Evolutionary conservation across 2,329 filamentous ascomycete species (phyloP).

Genomic region (Colletotrichum sublineola): DNA sequence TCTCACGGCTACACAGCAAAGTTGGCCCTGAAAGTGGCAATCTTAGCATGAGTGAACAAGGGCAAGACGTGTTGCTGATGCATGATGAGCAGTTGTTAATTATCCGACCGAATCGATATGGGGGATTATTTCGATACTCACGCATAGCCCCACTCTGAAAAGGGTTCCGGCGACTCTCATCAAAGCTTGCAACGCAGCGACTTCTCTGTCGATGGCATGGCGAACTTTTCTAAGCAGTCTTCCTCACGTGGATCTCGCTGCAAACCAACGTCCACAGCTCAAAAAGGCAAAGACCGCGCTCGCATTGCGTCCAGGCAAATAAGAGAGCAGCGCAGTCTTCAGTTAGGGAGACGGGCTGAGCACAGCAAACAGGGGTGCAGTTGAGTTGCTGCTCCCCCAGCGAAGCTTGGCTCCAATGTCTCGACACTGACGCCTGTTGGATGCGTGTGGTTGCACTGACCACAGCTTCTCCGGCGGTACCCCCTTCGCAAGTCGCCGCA

Average conservation of each 20-base stretch:
- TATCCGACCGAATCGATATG: not conserved
- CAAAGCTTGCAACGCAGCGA: not conserved
- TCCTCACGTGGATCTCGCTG: not conserved
- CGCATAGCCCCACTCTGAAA: not conserved
- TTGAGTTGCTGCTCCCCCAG: no score
- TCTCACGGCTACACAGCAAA: not conserved
- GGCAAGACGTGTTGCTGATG: not conserved
- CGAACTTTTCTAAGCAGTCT: not conserved
- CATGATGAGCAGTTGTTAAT: not conserved
- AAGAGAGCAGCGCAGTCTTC: not conserved
- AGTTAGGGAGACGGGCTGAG: not conserved
- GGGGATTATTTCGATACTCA: not conserved
- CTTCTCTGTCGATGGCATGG: slow-evolving; percentile 8
- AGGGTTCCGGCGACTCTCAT: not conserved
- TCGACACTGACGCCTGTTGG: not conserved
- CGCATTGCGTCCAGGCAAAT: not conserved
- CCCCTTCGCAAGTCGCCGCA: slow-evolving; percentile 36
- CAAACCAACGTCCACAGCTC: no score
- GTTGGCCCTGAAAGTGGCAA: not conserved
- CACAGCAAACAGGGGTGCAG: not conserved
- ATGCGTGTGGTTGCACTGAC: not conserved
- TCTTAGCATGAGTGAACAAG: not conserved
- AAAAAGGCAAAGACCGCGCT: not conserved
- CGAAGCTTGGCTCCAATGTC: not conserved
- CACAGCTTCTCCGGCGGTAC: not conserved